Conservation (phyloP, 495 filamentous ascomycete genomes). For the Letharia columbiana region DNA sequence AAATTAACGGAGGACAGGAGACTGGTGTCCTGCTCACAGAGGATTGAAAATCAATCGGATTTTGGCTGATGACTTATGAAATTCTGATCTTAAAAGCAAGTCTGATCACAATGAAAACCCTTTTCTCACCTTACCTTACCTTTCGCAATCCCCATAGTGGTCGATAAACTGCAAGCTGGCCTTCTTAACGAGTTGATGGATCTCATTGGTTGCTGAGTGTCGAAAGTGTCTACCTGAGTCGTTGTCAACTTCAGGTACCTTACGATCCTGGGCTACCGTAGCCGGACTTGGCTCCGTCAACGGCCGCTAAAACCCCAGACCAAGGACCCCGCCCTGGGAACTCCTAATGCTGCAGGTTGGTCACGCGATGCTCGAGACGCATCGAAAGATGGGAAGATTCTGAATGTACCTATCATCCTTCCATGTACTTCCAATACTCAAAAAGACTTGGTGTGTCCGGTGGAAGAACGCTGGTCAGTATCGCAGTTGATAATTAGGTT, state of each 20-base stretch:
- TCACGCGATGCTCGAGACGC: neutral
- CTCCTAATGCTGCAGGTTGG: neutral
- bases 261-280: neutral
- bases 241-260: neutral
- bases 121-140: too few relatives aligned
- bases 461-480: too few relatives aligned
- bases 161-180: too few relatives aligned
- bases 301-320: neutral
- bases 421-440: neutral
- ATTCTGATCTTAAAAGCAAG: neutral
- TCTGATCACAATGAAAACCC: too few relatives aligned
- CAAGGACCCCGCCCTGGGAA: neutral
- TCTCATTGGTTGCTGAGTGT: too few relatives aligned
- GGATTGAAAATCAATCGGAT: neutral
- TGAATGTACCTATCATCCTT: neutral
- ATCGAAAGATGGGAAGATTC: neutral
- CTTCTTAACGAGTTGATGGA: neutral
- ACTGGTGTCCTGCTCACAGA: slow-evolving; percentile 4
- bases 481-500: too few relatives aligned
- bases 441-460: neutral
- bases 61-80: neutral
- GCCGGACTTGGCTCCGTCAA: neutral
- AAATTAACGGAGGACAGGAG: slow-evolving; percentile 9
- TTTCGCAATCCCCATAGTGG: too few relatives aligned
- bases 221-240: too few relatives aligned